Conservation (phyloP, 2,329 filamentous ascomycete species). For the Sclerotinia minor region DNA sequence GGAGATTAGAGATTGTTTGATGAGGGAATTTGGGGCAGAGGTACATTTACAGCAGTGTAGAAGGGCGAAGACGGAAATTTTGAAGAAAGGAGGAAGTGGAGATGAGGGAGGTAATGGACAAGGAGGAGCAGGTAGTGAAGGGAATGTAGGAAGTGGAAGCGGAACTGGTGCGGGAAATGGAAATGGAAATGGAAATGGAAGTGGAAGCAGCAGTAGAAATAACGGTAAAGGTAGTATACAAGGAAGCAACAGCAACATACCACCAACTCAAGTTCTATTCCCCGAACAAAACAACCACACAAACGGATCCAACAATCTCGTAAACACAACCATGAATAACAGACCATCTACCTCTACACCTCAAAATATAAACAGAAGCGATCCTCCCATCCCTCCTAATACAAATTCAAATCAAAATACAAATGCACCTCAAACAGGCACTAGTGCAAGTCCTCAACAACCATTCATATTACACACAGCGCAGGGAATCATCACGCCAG, state of each 20-base stretch:
- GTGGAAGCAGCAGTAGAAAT: constrained; percentile 13
- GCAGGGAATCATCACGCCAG: constrained; percentile 36
- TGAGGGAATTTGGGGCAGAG: constrained; percentile 42
- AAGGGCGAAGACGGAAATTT: constrained; percentile 41
- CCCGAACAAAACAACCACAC: constrained; percentile 27
- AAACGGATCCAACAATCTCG: neutral
- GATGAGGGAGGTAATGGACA: constrained; percentile 19
- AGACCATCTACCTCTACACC: neutral
- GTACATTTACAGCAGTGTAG: constrained; percentile 42
- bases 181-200: constrained; percentile 30
- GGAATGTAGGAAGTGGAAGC: neutral
- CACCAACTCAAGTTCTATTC: constrained; percentile 19
- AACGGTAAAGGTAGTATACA: neutral
- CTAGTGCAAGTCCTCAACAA: constrained; percentile 24
- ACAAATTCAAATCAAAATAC: neutral
- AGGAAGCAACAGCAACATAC: constrained; percentile 7
- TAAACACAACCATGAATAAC: neutral
- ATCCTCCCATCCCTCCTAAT: neutral
- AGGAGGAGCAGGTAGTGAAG: constrained; percentile 10
- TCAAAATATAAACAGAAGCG: constrained; percentile 20
- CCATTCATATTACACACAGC: constrained; percentile 38
- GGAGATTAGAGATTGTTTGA: constrained; percentile 58
- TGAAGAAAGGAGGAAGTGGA: constrained; percentile 35
- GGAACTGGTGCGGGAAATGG: constrained; percentile 16
- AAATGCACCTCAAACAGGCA: neutral